Percentiles rank a stretch among this genome's conserved stretches.
phyloP scores from a whole-genome alignment of 2,329 filamentous ascomycete genomes.

The Fusarium sp. region DNA sequence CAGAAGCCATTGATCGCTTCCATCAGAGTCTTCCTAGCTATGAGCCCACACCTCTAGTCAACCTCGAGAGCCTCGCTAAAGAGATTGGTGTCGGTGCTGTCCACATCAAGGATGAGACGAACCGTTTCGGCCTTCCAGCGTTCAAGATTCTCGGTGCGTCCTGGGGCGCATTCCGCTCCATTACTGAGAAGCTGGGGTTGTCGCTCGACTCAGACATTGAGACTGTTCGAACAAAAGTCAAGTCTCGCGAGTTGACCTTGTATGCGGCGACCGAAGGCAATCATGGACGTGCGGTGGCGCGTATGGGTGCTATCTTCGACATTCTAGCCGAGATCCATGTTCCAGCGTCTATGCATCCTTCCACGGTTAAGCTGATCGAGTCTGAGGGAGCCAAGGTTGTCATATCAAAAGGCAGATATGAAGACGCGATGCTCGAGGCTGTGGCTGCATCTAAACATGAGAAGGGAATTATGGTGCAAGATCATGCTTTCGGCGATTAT shows the following conservation, averaged over 20 bases:
- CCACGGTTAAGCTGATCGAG: conserved; percentile 68
- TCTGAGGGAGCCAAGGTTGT: conserved; percentile 74
- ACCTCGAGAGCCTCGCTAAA: conserved; percentile 67
- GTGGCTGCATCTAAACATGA: conserved; percentile 57
- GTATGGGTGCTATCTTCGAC: conserved; percentile 74
- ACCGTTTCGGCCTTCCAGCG: conserved; percentile 76
- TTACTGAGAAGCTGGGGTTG: conserved; percentile 62
- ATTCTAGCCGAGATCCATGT: conserved; percentile 74
- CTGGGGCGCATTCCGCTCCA: conserved; percentile 76
- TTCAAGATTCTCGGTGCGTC: conserved; percentile 88
- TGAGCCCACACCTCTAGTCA: conserved; percentile 65
- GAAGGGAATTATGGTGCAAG: conserved; percentile 73
- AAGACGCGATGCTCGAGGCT: conserved; percentile 70
- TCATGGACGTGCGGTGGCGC: conserved; percentile 79
- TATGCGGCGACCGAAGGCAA: conserved; percentile 83
- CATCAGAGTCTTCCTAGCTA: conserved; percentile 73
- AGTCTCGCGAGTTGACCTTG: conserved; percentile 57
- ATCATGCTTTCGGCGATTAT: conserved; percentile 77
- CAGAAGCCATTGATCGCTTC: conserved; percentile 58
- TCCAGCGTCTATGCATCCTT: conserved; percentile 68
- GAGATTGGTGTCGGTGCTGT: conserved; percentile 71
- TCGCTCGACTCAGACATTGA: conserved; percentile 60
- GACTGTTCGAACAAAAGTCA: conserved; percentile 56
- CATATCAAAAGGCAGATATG: conserved; percentile 73
- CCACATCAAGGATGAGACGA: conserved; percentile 79